phyloP scores from a whole-genome alignment of 768 basidiomycete species.

The Tricholoma sp. region DNA sequence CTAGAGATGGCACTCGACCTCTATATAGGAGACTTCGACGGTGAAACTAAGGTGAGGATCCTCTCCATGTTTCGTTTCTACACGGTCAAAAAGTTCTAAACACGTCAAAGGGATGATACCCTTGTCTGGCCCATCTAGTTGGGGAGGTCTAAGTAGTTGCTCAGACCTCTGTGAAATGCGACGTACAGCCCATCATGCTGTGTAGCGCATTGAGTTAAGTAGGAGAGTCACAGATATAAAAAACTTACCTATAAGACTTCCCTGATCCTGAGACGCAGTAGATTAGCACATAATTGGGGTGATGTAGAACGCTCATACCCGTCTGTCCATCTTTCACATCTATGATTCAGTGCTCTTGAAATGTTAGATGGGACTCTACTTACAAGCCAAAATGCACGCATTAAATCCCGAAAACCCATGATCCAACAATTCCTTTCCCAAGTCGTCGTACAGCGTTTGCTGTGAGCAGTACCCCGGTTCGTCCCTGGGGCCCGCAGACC shows the following conservation, averaged over 20 bases:
- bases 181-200: slow-evolving; percentile 96
- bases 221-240: not conserved
- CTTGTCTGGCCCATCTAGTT: slow-evolving; percentile 85
- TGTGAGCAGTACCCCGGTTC: slow-evolving; percentile 92
- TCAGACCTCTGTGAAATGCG: slow-evolving; percentile 4
- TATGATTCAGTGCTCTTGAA: slow-evolving; percentile 2
- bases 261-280: slow-evolving; percentile 61
- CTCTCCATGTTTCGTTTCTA: slow-evolving; percentile 52
- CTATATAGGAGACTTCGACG: slow-evolving; percentile 98
- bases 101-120: slow-evolving; percentile 98
- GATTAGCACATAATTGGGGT: not conserved
- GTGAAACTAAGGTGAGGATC: slow-evolving; percentile 76
- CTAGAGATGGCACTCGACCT: slow-evolving; percentile 41
- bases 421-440: slow-evolving; percentile 91
- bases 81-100: slow-evolving; percentile 84
- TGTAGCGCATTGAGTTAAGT: slow-evolving; percentile 5
- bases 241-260: slow-evolving; percentile 81
- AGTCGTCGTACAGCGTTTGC: slow-evolving; percentile 89
- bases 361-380: slow-evolving; percentile 32
- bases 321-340: slow-evolving; percentile 66
- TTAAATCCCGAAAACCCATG: slow-evolving; percentile 97
- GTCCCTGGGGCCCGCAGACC: slow-evolving; percentile 88
- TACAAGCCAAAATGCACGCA: slow-evolving; percentile 98
- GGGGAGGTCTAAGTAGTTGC: slow-evolving; percentile 3
- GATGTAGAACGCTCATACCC: slow-evolving; percentile 42